phyloP scores from a whole-genome alignment of 2,329 filamentous ascomycete species.

The Bimuria novae-zelandiae region DNA sequence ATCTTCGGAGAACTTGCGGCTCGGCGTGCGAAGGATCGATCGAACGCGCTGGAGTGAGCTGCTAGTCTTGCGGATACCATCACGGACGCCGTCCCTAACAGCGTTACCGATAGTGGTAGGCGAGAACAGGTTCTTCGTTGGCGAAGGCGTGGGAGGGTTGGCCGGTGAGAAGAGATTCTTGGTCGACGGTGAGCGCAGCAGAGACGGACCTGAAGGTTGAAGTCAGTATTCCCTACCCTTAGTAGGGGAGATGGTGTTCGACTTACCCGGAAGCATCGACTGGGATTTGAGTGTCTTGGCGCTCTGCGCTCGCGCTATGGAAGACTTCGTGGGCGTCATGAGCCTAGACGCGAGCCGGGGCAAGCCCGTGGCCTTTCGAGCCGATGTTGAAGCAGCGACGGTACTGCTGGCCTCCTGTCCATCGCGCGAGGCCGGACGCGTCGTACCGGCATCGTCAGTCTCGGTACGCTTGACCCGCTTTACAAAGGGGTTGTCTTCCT shows the following conservation, averaged over 20 bases:
- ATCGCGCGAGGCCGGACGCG: slow-evolving; percentile 61
- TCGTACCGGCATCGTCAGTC: slow-evolving; percentile 70
- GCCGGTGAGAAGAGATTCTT: slow-evolving; percentile 52
- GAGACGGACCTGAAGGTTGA: slow-evolving; percentile 39
- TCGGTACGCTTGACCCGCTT: slow-evolving; percentile 74
- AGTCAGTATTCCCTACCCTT: neutral
- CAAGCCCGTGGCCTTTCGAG: slow-evolving; percentile 47
- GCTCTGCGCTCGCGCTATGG: slow-evolving; percentile 65
- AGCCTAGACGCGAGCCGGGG: slow-evolving; percentile 57
- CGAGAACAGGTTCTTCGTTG: slow-evolving; percentile 56
- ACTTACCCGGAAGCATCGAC: slow-evolving; percentile 53
- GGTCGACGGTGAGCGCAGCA: slow-evolving; percentile 56
- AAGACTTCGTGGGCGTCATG: slow-evolving; percentile 79
- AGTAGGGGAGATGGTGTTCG: neutral
- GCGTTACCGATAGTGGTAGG: slow-evolving; percentile 37
- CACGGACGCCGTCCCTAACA: slow-evolving; percentile 45
- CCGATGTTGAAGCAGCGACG: slow-evolving; percentile 24
- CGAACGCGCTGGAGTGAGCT: slow-evolving; percentile 61
- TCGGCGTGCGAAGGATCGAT: slow-evolving; percentile 65
- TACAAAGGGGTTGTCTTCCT: slow-evolving; percentile 47
- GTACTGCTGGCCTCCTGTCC: slow-evolving; percentile 14
- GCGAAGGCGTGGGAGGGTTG: slow-evolving; percentile 24
- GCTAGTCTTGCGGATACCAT: slow-evolving; percentile 45
- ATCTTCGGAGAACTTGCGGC: slow-evolving; percentile 64
- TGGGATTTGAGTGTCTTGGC: slow-evolving; percentile 53